These are phyloP conservation scores for Raphanus sativus DNA, from an alignment of 345 rosid genomes.

Conservation along the genomic window DNA sequence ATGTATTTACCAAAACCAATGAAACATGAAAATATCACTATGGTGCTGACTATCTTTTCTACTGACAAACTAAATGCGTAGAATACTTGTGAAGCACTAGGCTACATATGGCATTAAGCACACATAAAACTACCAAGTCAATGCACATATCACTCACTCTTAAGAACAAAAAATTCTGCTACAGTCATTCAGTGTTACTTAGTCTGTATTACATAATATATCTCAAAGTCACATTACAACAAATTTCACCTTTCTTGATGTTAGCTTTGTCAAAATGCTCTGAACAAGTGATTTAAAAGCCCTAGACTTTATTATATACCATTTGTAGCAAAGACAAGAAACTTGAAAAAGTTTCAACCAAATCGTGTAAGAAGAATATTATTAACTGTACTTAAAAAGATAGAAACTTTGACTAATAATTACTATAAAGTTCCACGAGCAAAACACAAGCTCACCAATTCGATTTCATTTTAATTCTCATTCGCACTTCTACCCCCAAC, in stretches of 20 bases:
- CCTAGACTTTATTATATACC: conserved; percentile 21
- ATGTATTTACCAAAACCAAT: not conserved
- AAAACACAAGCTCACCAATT: conserved; percentile 26
- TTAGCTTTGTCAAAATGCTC: conserved; percentile 8
- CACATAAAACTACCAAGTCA: not conserved
- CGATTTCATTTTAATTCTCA: conserved; percentile 44
- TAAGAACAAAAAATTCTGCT: not conserved
- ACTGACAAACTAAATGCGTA: not conserved
- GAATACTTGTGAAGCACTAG: no score
- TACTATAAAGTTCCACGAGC: conserved; percentile 15
- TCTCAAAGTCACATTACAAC: not conserved
- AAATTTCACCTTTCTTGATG: not conserved
- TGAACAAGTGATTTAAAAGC: conserved; percentile 7
- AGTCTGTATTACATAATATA: not conserved
- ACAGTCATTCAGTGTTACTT: not conserved
- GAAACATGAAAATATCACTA: not conserved
- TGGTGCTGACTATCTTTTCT: not conserved
- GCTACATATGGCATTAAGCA: no score
- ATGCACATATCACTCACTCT: not conserved
- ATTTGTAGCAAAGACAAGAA: conserved; percentile 6
- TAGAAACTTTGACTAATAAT: conserved; percentile 14
- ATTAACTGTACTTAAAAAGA: conserved; percentile 26
- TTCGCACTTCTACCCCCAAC: conserved; percentile 55
- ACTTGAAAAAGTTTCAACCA: conserved; percentile 28
- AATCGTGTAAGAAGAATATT: conserved; percentile 28